These are phyloP conservation scores for Geranium brycei DNA, from an alignment of 345 rosid species.

Conservation along the genomic window DNA sequence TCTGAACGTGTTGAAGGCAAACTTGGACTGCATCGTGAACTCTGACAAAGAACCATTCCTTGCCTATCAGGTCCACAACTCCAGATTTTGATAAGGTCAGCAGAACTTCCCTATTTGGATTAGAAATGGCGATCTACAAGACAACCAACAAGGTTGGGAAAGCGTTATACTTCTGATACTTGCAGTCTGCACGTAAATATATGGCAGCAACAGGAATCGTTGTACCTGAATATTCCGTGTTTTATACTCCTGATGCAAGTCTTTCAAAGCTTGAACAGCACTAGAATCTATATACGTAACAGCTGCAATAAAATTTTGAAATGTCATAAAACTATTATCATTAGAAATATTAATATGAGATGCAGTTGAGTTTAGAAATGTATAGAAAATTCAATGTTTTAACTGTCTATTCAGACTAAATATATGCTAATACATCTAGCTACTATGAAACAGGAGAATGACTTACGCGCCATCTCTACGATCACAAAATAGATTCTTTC, in stretches of 20 bases:
- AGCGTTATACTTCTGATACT: not conserved
- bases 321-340: not conserved
- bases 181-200: not conserved
- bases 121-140: conserved; percentile 70
- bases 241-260: conserved; percentile 15
- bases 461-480: conserved; percentile 94
- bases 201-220: not conserved
- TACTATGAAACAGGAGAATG: not conserved
- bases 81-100: conserved; percentile 69
- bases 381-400: too few relatives aligned
- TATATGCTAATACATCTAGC: not conserved
- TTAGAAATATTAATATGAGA: not conserved
- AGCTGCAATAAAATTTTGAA: conserved; percentile 30
- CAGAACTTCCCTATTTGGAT: conserved; percentile 73
- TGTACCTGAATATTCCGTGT: conserved; percentile 67
- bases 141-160: not conserved
- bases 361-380: not conserved
- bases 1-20: conserved; percentile 72
- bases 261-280: conserved; percentile 90
- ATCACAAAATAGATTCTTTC: conserved; percentile 76
- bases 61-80: conserved; percentile 63
- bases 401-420: not conserved
- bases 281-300: conserved; percentile 81
- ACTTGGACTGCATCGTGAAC: conserved; percentile 94
- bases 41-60: conserved; percentile 90